These are phyloP conservation scores for Acer yangbiense DNA, from an alignment of 345 rosid genomes.

Conservation along the genomic window DNA sequence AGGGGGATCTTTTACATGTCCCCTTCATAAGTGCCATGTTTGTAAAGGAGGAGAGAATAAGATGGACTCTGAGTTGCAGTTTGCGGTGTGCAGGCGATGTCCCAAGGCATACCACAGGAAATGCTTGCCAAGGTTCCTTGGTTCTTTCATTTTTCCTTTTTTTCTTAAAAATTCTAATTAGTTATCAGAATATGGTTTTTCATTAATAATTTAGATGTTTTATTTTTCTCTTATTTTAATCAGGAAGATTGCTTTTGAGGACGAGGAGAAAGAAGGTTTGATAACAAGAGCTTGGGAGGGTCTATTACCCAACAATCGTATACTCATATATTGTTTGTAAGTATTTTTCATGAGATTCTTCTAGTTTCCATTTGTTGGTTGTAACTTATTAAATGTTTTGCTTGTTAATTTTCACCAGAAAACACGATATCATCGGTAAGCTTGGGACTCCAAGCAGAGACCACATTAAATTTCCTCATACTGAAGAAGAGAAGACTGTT, in stretches of 20 bases:
- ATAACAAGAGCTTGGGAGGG: slow-evolving; percentile 77
- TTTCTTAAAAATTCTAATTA: background rate
- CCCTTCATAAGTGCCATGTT: slow-evolving; percentile 77
- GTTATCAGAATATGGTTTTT: slow-evolving; percentile 11
- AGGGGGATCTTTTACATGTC: slow-evolving; percentile 76
- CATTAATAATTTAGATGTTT: slow-evolving; percentile 11
- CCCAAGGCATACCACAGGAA: slow-evolving; percentile 87
- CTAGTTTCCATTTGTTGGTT: slow-evolving; percentile 10
- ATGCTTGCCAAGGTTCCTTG: slow-evolving; percentile 80
- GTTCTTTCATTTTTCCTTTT: slow-evolving; percentile 6
- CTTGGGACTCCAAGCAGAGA: slow-evolving; percentile 78
- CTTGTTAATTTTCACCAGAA: slow-evolving; percentile 43
- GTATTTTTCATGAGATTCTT: slow-evolving; percentile 26
- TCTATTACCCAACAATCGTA: slow-evolving; percentile 59
- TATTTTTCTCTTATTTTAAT: slow-evolving; percentile 12
- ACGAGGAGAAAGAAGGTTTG: slow-evolving; percentile 45
- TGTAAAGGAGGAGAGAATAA: slow-evolving; percentile 75
- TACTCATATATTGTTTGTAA: slow-evolving; percentile 90
- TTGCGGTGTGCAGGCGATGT: slow-evolving; percentile 94
- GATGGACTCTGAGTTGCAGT: slow-evolving; percentile 55
- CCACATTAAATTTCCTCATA: slow-evolving; percentile 69
- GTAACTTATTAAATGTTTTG: slow-evolving; percentile 20
- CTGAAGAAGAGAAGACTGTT: slow-evolving; percentile 34
- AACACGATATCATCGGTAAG: slow-evolving; percentile 67
- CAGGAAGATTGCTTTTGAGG: slow-evolving; percentile 71